Evolutionary conservation across 148 eudicot genomes (phyloP), one percentile per base, ranked within the genome.

Genomic region (Rhododendron vialii): DNA sequence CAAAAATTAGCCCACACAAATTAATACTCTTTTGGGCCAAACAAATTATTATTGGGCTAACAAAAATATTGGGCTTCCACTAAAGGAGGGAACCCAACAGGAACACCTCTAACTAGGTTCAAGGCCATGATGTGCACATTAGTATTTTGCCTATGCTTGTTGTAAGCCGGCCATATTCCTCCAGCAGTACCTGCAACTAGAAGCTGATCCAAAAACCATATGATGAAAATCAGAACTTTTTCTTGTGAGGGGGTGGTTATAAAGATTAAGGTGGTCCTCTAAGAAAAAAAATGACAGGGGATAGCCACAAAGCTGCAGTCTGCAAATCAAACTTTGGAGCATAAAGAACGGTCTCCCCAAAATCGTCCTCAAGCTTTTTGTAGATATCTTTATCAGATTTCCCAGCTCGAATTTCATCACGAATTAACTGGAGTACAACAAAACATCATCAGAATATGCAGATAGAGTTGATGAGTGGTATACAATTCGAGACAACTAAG

Each of bases 281-380:
- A 50, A 38, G 41, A 79, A 57, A 15, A 15, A 15, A 57, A 75
- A 92, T 96, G 92, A 96, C 98, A 85, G 98, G 98, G 77, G 98
- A 91, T 69, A 96, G 93, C 99, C 98, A 96, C 81, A 96, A 88
- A 86, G 95, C 98, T 30, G 98, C 98, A 84, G 99, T 96, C 88
- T 96, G 99, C 93, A 91, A 81, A 89, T 96, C 99, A 86, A 96
- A 96, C 88, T 95, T 96, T 55, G 99, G 75, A 14, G 75, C 88
- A 86, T 96, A 96, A 82, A 96, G 93, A 43, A 96, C 96, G 12
- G 98, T 95, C 90, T 94, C 98, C 71, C 98, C 99, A 88, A 81
- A 96, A 57, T 95, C 98, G 11, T 95, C 92, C 90, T 94, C 99
- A n/a, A 96, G 98, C 94, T 94, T 95, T 88, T 93, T 94, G 82